These are phyloP conservation scores for Fomes fomentarius DNA, from an alignment of 1,284 basidiomycete genomes.

Conservation along the genomic window DNA sequence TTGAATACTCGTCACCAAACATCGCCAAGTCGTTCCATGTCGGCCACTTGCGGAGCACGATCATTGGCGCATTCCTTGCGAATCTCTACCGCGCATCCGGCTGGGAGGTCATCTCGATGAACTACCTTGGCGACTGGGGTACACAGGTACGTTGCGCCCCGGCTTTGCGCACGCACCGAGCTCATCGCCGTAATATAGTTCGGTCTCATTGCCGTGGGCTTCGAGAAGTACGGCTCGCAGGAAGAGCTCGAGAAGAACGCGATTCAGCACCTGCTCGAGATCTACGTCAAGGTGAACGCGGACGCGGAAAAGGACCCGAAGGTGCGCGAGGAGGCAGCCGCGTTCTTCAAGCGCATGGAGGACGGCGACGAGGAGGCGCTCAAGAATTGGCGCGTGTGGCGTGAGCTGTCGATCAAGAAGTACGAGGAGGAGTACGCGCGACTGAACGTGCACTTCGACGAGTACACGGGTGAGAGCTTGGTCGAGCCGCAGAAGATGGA, in stretches of 20 bases:
- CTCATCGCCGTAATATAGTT: conserved; percentile 61
- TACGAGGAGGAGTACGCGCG: conserved; percentile 91
- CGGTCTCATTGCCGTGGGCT: conserved; percentile 91
- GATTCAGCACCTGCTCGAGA: conserved; percentile 93
- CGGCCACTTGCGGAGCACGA: conserved; percentile 95
- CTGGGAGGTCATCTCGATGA: conserved; percentile 90
- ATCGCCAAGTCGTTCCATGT: conserved; percentile 99
- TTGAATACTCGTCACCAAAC: conserved; percentile 96
- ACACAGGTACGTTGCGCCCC: conserved; percentile 67
- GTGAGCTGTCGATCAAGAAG: conserved; percentile 89
- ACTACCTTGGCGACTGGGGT: conserved; percentile 96
- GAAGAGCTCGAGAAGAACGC: conserved; percentile 86
- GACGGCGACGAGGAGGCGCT: conserved; percentile 87
- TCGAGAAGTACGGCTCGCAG: conserved; percentile 89
- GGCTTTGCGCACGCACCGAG: background rate
- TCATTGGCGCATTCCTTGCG: conserved; percentile 93
- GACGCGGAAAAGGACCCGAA: conserved; percentile 75
- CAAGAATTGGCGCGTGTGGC: conserved; percentile 91
- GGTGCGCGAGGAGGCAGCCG: conserved; percentile 85
- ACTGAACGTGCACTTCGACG: conserved; percentile 92
- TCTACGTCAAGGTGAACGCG: conserved; percentile 94
- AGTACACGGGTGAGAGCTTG: conserved; percentile 93
- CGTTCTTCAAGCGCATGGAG: conserved; percentile 97
- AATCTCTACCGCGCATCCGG: conserved; percentile 94
- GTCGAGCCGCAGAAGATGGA: conserved; percentile 84